These are phyloP conservation scores for Monascus purpureus DNA, from an alignment of 495 filamentous ascomycete genomes.

Conservation along the genomic window DNA sequence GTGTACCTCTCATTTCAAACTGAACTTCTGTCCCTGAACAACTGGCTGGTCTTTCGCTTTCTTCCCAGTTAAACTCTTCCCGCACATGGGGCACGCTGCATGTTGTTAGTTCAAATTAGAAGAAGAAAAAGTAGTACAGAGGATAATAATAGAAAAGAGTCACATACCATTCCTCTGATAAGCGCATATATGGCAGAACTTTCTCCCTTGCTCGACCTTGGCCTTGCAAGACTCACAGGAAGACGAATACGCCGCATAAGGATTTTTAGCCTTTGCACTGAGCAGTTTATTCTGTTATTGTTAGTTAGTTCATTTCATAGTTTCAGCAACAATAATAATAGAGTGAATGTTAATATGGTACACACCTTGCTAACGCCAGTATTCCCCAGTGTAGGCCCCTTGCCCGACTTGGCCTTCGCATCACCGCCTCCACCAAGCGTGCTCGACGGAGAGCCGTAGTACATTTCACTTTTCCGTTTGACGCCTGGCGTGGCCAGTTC, in stretches of 20 bases:
- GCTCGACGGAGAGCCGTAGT: conserved; percentile 50
- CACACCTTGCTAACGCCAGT: conserved; percentile 26
- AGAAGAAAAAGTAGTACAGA: conserved; percentile 5
- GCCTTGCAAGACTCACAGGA: conserved; percentile 49
- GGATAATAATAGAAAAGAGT: neutral
- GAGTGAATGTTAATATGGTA: neutral
- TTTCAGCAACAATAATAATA: neutral
- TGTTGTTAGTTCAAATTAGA: conserved; percentile 3
- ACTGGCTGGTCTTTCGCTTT: conserved; percentile 34
- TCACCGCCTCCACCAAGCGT: conserved; percentile 42
- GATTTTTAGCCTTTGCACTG: conserved; percentile 53
- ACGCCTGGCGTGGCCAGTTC: conserved; percentile 54
- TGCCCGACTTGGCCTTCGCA: conserved; percentile 28
- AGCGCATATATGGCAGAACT: conserved; percentile 51
- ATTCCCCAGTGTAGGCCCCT: conserved; percentile 13
- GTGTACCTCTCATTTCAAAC: conserved; percentile 50
- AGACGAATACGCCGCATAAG: conserved; percentile 52
- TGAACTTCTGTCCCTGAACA: conserved; percentile 51
- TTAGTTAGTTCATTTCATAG: neutral
- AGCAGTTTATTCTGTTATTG: conserved; percentile 48
- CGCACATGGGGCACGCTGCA: conserved; percentile 52
- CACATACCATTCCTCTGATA: conserved; percentile 48
- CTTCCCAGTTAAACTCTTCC: conserved; percentile 40
- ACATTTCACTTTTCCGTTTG: conserved; percentile 59
- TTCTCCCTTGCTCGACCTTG: conserved; percentile 48